Evolutionary conservation across 2,329 filamentous ascomycete genomes (phyloP).

Genomic region (Colletotrichum gigasporum): DNA sequence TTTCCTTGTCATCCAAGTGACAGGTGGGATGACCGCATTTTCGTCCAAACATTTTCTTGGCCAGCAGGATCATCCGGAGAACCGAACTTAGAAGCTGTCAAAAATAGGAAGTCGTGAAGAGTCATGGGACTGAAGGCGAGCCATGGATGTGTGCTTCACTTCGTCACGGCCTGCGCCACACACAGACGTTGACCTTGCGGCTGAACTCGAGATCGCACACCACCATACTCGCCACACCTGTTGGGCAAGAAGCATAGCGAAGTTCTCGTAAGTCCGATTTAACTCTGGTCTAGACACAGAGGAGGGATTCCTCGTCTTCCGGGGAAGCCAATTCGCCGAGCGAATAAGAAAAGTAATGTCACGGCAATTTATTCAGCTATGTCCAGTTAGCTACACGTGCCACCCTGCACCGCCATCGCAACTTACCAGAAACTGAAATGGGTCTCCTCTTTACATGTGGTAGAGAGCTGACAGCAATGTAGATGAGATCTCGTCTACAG

Average conservation of each 20-base stretch:
- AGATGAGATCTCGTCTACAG: neutral
- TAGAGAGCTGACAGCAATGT: neutral
- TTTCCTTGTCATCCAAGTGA: constrained; percentile 1
- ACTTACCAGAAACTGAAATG: constrained; percentile 17
- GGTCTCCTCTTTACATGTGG: neutral
- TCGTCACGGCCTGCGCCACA: neutral
- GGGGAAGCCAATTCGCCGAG: constrained; percentile 2
- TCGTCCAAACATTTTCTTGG: constrained; percentile 19
- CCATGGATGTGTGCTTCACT: neutral
- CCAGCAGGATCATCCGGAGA: constrained; percentile 1
- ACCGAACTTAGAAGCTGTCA: neutral
- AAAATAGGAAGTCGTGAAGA: neutral
- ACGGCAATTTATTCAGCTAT: constrained; percentile 20
- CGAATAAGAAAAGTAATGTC: constrained; percentile 6
- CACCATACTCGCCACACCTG: neutral
- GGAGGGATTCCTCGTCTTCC: constrained; percentile 3
- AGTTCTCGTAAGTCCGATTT: constrained; percentile 4
- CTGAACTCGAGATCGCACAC: neutral
- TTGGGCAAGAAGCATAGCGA: neutral
- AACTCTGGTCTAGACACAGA: constrained; percentile 12
- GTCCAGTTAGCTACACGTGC: constrained; percentile 6
- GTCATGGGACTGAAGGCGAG: neutral
- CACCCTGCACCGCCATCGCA: constrained; percentile 5
- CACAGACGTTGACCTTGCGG: neutral
- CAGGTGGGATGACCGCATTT: constrained; percentile 6